Percentiles rank a stretch among this genome's conserved stretches.
Conservation (phyloP, 768 basidiomycete genomes). For the Kwoniella sp. region DNA sequence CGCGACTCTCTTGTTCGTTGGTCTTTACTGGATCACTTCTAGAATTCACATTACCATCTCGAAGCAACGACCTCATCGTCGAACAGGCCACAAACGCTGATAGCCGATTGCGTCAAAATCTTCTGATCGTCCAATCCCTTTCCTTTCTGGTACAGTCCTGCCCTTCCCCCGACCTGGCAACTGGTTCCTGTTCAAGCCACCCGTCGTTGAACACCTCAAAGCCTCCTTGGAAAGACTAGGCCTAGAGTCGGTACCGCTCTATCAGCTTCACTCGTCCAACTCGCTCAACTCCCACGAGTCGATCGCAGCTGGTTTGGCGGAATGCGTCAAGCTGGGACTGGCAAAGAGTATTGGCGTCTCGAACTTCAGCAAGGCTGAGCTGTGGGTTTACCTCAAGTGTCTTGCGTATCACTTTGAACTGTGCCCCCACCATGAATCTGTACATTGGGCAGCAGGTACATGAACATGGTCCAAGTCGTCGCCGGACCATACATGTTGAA, state of each 20-base stretch:
- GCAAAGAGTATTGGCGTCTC: constrained; percentile 51
- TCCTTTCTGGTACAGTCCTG: constrained; percentile 29
- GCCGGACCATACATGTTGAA: no score
- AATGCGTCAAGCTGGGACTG: constrained; percentile 51
- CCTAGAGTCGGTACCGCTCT: constrained; percentile 8
- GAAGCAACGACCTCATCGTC: no score
- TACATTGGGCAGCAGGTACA: no score
- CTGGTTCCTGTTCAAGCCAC: constrained; percentile 40
- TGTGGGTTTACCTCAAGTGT: constrained; percentile 34
- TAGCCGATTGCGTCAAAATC: no score
- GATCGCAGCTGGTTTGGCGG: constrained; percentile 43
- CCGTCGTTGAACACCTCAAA: constrained; percentile 47
- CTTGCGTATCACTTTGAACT: constrained; percentile 1
- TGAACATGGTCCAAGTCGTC: no score
- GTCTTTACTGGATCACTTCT: background rate
- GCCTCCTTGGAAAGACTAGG: constrained; percentile 45
- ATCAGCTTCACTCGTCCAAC: constrained; percentile 46
- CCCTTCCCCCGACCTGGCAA: constrained; percentile 8
- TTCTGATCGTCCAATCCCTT: constrained; percentile 34
- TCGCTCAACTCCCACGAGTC: constrained; percentile 44
- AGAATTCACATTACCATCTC: no score
- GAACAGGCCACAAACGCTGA: no score
- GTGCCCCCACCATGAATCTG: no score
- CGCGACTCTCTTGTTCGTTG: background rate
- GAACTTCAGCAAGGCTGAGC: constrained; percentile 50